phyloP scores from a whole-genome alignment of 768 basidiomycete species.

The Suillus subluteus region DNA sequence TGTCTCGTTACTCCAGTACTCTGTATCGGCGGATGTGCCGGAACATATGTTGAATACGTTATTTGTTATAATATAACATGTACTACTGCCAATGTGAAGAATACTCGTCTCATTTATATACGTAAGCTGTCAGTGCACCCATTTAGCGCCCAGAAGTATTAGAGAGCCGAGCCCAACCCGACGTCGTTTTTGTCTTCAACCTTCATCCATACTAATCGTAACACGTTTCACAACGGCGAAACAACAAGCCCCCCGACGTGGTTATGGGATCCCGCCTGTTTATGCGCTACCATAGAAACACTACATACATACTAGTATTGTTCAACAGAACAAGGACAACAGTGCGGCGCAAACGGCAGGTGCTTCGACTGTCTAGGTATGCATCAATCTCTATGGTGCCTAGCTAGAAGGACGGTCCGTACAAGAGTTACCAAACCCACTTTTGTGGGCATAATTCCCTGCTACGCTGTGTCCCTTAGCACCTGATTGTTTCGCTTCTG shows the following conservation, averaged over 20 bases:
- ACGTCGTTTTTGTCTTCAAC: not conserved
- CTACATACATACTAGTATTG: not conserved
- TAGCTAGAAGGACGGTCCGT: constrained; percentile 7
- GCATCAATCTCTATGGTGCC: constrained; percentile 5
- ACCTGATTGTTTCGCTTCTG: constrained; percentile 10
- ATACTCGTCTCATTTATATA: not conserved
- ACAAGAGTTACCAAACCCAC: constrained; percentile 10
- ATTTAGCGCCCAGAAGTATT: not conserved
- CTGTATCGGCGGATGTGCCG: not conserved
- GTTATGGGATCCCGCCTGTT: not conserved
- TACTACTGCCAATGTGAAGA: not conserved
- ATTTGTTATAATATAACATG: not conserved
- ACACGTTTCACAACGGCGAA: constrained; percentile 7
- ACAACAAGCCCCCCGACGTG: constrained; percentile 6
- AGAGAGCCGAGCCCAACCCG: not conserved
- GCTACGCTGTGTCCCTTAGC: not conserved
- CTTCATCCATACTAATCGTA: not conserved
- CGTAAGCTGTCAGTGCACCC: constrained; percentile 3
- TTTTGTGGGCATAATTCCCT: constrained; percentile 4
- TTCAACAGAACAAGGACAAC: constrained; percentile 1
- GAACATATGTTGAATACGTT: not conserved
- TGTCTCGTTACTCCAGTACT: too few species aligned
- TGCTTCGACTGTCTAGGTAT: not conserved
- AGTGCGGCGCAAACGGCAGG: constrained; percentile 1
- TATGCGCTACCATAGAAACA: constrained; percentile 4